phyloP scores from a whole-genome alignment of 2,329 filamentous ascomycete species.

The Tolypocladium endophyticum region DNA sequence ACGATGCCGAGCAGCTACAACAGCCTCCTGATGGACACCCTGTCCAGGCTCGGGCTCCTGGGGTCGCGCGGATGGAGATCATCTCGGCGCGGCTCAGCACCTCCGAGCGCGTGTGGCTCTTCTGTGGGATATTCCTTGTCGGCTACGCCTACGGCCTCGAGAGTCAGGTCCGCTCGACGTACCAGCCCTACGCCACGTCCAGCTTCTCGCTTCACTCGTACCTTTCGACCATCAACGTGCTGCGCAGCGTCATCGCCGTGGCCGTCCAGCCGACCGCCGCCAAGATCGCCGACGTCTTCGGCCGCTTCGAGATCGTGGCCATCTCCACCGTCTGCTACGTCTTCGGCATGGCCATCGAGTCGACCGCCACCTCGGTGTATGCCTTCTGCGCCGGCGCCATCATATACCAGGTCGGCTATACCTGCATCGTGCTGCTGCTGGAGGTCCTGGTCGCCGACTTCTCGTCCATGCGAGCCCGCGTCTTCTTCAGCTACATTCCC shows the following conservation, averaged over 20 bases:
- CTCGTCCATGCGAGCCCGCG: slow-evolving; percentile 46
- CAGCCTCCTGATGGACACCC: not conserved
- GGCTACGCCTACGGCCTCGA: slow-evolving; percentile 51
- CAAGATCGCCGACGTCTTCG: slow-evolving; percentile 54
- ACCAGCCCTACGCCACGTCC: slow-evolving; percentile 44
- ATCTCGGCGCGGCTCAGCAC: slow-evolving; percentile 34
- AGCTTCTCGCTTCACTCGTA: slow-evolving; percentile 42
- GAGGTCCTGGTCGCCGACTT: slow-evolving; percentile 53
- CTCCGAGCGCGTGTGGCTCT: slow-evolving; percentile 38
- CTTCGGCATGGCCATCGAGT: slow-evolving; percentile 41
- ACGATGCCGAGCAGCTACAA: not conserved
- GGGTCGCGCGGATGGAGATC: slow-evolving; percentile 42
- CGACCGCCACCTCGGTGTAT: slow-evolving; percentile 34
- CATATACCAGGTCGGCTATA: slow-evolving; percentile 50
- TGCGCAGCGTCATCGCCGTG: slow-evolving; percentile 48
- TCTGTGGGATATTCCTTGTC: slow-evolving; percentile 46
- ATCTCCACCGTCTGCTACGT: slow-evolving; percentile 47
- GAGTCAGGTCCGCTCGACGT: slow-evolving; percentile 37
- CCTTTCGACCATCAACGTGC: slow-evolving; percentile 46
- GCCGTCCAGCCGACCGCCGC: slow-evolving; percentile 48
- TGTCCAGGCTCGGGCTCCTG: slow-evolving; percentile 13
- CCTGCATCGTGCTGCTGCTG: slow-evolving; percentile 43
- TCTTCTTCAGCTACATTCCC: slow-evolving; percentile 54
- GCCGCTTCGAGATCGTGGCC: slow-evolving; percentile 46
- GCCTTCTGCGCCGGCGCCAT: slow-evolving; percentile 43